Evolutionary conservation across 352 stramenopile genomes (phyloP).

Genomic region (Phytophthora ramorum): DNA sequence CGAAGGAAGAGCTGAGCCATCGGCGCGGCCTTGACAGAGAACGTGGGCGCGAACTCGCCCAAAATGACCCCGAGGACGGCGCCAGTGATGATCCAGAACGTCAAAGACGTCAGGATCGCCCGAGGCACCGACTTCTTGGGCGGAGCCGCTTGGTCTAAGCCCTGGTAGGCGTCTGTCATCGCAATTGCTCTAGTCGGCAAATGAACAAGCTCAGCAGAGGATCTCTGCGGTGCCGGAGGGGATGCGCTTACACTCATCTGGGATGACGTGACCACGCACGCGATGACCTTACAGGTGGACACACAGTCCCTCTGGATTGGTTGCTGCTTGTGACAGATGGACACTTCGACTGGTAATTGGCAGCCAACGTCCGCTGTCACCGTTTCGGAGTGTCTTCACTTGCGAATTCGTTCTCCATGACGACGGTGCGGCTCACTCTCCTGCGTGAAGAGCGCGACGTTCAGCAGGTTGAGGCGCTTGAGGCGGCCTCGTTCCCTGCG

Average conservation of each 20-base stretch:
- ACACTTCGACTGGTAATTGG: slow-evolving; percentile 2
- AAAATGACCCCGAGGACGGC: slow-evolving; percentile 44
- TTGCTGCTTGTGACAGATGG: neutral
- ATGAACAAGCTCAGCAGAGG: slow-evolving; percentile 9
- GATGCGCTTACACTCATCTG: neutral
- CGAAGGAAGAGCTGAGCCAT: slow-evolving; percentile 56
- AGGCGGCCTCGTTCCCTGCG: neutral
- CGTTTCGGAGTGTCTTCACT: neutral
- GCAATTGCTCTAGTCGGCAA: slow-evolving; percentile 20
- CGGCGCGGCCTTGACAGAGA: slow-evolving; percentile 47
- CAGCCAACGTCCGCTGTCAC: neutral
- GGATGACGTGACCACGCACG: neutral
- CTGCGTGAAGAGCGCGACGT: neutral
- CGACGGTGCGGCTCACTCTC: neutral
- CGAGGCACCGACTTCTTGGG: slow-evolving; percentile 33
- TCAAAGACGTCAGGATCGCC: slow-evolving; percentile 48
- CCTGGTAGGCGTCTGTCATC: slow-evolving; percentile 25
- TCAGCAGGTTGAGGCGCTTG: neutral
- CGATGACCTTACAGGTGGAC: slow-evolving; percentile 1
- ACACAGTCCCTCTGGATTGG: neutral
- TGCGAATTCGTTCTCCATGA: neutral
- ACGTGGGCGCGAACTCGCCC: slow-evolving; percentile 42
- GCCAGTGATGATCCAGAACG: slow-evolving; percentile 57
- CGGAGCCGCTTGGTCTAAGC: slow-evolving; percentile 19
- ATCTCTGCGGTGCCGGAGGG: neutral